These are phyloP conservation scores for Diaporthe amygdali DNA, from an alignment of 2,329 filamentous ascomycete species.

Conservation along the genomic window DNA sequence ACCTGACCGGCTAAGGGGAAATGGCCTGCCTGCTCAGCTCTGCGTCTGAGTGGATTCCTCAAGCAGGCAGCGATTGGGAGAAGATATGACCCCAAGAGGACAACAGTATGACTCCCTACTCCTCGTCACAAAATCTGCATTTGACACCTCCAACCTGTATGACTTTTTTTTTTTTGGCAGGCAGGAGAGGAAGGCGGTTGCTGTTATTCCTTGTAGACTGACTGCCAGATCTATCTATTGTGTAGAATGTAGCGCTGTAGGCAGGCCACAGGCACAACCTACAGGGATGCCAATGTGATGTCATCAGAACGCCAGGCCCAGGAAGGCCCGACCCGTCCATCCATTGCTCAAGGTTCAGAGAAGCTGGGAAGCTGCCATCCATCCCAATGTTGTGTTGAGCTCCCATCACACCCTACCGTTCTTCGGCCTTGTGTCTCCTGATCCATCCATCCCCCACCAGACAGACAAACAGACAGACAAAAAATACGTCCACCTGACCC, in stretches of 20 bases:
- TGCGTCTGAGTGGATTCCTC: neutral
- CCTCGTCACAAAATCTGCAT: too few species aligned
- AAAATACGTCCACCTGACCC: neutral
- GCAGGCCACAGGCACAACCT: neutral
- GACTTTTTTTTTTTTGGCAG: neutral
- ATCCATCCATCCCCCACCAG: neutral
- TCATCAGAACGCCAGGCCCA: constrained; percentile 14
- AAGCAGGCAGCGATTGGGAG: neutral
- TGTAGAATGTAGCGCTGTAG: too few species aligned
- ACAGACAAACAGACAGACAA: neutral
- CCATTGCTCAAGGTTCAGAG: neutral
- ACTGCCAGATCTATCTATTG: too few species aligned
- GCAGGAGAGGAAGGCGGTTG: neutral
- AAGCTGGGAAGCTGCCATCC: neutral
- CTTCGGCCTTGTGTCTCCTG: neutral
- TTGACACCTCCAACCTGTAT: neutral
- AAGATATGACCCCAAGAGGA: neutral
- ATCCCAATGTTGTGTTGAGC: neutral
- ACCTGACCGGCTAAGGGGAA: neutral
- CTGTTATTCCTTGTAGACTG: too few species aligned
- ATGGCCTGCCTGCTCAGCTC: too few species aligned
- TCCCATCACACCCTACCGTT: neutral
- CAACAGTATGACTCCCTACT: neutral
- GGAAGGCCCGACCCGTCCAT: constrained; percentile 12
- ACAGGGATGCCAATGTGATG: constrained; percentile 13